Evolutionary conservation across 257 asterid genomes (phyloP), one percentile per base, ranked within the genome.

Genomic region (Solanum rostratum): DNA sequence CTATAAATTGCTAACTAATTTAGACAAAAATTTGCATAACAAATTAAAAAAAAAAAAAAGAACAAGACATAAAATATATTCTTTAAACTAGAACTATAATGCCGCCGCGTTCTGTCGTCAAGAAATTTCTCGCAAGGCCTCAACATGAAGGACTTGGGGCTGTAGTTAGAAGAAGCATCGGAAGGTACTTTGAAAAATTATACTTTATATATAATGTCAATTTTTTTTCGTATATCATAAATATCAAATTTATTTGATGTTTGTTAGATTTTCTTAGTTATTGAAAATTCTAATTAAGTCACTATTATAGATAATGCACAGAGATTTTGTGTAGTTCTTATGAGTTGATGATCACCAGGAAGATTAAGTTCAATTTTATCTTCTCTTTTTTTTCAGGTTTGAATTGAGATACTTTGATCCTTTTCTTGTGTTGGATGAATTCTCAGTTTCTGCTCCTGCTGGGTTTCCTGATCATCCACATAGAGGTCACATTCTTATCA

Each of bases 401-500:
- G 98, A 96, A 92, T 86, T 93, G 85, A 92, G 89, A 81, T 88
- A 93, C 59, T 92, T 96, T 71, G 99, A 96, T 30, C 99, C 99
- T 50, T 96, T 96, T 79, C 97, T 96, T 71, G 91, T 88, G 50
- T 88, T 96, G 46, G 99, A 94, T 84, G 99, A 96, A 89, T 94
- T 92, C 90, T 93, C 98, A 85, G 98, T 96, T 85, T 62, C 97
- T 89, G 95, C 99, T 84, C 98, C 99, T 6, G 98, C 93, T 91
- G 99, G 99, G 70, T 96, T 96, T 87, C 99, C 98, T 66, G 98
- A 95, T 89, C 99, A 96, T 83, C 99, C 99, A 29, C 99, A 96
- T 45, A 93, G 99, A 96, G 99, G 99, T 93, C 46, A n/a, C 27
- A 9, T 41, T n/a, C 41, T 16, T 20, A 30, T 33, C 5, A 6